Percentiles rank a stretch among this genome's conserved stretches.
These are phyloP conservation scores for Cladosporium velox DNA, from an alignment of 2,329 filamentous ascomycete species.

Conservation along the genomic window DNA sequence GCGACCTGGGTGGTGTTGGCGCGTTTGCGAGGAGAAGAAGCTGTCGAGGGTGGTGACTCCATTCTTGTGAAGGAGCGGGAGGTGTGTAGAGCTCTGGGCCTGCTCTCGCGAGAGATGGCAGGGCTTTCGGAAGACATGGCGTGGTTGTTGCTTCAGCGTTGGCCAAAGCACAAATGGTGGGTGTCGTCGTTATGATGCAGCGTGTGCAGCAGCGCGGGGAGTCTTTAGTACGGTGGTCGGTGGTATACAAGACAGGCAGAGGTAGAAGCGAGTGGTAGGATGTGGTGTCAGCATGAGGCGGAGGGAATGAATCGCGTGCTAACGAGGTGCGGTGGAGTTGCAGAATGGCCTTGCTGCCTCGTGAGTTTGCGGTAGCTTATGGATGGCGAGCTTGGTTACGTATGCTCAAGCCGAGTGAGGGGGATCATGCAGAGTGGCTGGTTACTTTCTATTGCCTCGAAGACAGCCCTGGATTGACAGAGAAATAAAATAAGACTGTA, in stretches of 20 bases:
- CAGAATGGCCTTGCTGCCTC: conserved; percentile 7
- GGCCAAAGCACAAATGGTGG: conserved; percentile 10
- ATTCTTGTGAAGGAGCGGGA: conserved; percentile 54
- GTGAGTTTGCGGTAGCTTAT: not conserved
- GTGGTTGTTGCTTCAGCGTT: conserved; percentile 4
- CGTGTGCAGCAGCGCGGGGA: not conserved
- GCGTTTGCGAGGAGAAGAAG: conserved; percentile 41
- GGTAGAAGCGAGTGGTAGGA: not conserved
- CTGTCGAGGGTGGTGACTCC: conserved; percentile 28
- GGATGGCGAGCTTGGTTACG: not conserved
- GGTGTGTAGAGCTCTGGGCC: conserved; percentile 42
- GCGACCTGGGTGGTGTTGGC: conserved; percentile 50
- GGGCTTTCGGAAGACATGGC: conserved; percentile 15
- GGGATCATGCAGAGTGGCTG: no score
- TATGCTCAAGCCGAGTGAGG: not conserved
- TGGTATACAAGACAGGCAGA: not conserved
- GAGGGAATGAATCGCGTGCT: conserved; percentile 10
- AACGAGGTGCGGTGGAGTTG: not conserved
- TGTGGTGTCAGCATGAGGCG: not conserved
- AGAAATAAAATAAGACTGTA: not conserved
- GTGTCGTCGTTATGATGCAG: conserved; percentile 5
- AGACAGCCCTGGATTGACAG: not conserved
- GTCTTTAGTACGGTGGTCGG: no score
- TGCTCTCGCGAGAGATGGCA: conserved; percentile 17
- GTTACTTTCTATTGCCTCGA: no score